Evolutionary conservation across 768 basidiomycete species (phyloP).

Genomic region (Russula dissimulans): DNA sequence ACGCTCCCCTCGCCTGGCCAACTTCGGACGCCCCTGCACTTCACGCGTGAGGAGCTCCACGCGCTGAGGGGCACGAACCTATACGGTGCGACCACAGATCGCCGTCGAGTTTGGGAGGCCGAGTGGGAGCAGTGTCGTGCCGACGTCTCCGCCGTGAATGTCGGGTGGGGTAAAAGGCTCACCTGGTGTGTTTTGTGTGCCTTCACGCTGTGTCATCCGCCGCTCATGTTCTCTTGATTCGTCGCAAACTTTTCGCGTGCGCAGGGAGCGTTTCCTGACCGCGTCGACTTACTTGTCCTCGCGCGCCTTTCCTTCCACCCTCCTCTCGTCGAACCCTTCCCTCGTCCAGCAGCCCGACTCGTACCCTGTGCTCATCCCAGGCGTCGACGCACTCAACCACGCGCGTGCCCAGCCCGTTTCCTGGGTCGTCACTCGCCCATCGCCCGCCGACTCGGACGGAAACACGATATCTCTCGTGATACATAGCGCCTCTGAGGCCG

Average conservation of each 20-base stretch:
- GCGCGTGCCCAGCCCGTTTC: slow-evolving; percentile 70
- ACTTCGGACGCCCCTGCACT: slow-evolving; percentile 69
- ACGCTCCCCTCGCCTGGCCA: slow-evolving; percentile 49
- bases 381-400: slow-evolving; percentile 83
- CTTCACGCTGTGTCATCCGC: too few species aligned
- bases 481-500: slow-evolving; percentile 34
- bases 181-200: slow-evolving; percentile 47
- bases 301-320: slow-evolving; percentile 80
- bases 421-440: slow-evolving; percentile 49
- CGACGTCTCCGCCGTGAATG: slow-evolving; percentile 30
- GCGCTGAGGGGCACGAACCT: slow-evolving; percentile 73
- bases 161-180: slow-evolving; percentile 40
- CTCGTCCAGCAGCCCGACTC: slow-evolving; percentile 42
- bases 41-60: slow-evolving; percentile 50
- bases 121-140: slow-evolving; percentile 53
- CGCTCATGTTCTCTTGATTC: background rate
- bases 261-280: slow-evolving; percentile 62
- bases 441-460: slow-evolving; percentile 3
- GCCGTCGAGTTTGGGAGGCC: slow-evolving; percentile 46
- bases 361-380: slow-evolving; percentile 77
- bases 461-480: slow-evolving; percentile 50
- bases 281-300: slow-evolving; percentile 77
- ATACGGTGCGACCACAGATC: slow-evolving; percentile 64
- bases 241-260: background rate
- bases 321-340: slow-evolving; percentile 51